Base-by-base conservation (phyloP, 768 basidiomycete species). In the Russula earlei region DNA sequence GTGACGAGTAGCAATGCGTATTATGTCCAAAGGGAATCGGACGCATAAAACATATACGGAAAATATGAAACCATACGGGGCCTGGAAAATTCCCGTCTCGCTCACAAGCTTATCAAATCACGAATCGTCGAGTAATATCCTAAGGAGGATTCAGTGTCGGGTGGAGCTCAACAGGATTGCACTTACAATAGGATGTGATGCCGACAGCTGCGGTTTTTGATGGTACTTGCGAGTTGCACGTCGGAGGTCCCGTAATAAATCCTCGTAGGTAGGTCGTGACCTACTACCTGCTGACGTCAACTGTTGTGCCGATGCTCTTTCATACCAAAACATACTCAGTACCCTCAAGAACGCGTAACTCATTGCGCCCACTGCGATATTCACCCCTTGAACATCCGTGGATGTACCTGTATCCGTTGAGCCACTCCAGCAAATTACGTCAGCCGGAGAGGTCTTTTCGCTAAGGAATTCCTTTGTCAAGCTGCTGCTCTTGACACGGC, bases 381-480 rank as follows among this genome's bases (percentile, higher is more conserved):
- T 55, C 4, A 49, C 56, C 19, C 36, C 47, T 0, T 45, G 34
- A 33, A 50, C 41, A 37, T 57, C 62, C 7, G 44, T 41, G 9
- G 59, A 27, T n/a, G 52, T 54, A 27, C 54, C 55, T 17, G 60
- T 27, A 55, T 62, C 62, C 11, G 50, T 37, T 25, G 53, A 49
- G 24, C 62, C 62, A n/a, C 62, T 62, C 62, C 62, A 62, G 31
- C 62, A 62, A 8, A 62, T 54, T 34, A 62, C 62, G 4, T 62
- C 62, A 9, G 54, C 62, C 17, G 62, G 62, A n/a, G 53, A 40
- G 10, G 49, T n/a, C 34, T 54, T 62, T 40, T 41, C 45, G 9
- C 29, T 20, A 17, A 27, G n/a, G 5, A 54, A 61, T 34, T 29
- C 27, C 25, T 19, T 36, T 31, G 49, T 33, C 25, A 62, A 20